Evolutionary conservation across 305 asterid genomes (phyloP), one percentile per base, ranked within the genome.

Genomic region (Ilex paraguariensis): DNA sequence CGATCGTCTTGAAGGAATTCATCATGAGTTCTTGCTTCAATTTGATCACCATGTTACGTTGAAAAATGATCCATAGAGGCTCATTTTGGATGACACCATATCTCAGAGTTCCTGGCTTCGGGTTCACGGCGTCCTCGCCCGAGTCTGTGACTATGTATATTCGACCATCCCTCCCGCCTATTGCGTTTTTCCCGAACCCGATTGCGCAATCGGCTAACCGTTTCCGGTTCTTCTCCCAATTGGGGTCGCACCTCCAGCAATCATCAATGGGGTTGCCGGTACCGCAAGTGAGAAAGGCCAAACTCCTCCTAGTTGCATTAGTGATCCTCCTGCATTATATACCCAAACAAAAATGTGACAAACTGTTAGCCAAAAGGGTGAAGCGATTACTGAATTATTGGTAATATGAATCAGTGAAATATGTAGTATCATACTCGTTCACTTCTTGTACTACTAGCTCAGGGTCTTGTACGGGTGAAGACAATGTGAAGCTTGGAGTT

Each of bases 191-290:
- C 0, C 95, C 97, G 48, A 90, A 90, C 14, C 97, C 97, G 13
- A 90, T 87, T 0, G 83, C 90, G 56, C 95, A 90, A 66, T 90
- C 95, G 0, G 97, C 97, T 10, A 90, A 54, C 0, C 79, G 67
- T 61, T 83, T 72, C 3, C 95, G 81, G 73, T 87, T 87, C 13
- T 74, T 73, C 39, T 77, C 92, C 96, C 97, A 90, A 13, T 81
- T 62, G 6, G 79, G 77, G 66, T 90, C 97, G 60, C 95, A 85
- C 15, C 97, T 77, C 97, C 97, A 87, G 75, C 97, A 87, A 72
- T 87, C 88, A 76, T 90, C 97, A 12, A 90, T 21, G 2, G 28
- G 28, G 28, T 21, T 21, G 28, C 2, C 28, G 28, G 1, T 17
- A 17, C 28, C 2, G 28, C 28, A 21, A 21, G 28, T 1, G 28